Evolutionary conservation across 192 early-diverging fungal genomes (phyloP), one percentile per base, ranked within the genome.

Genomic region (Umbelopsis sp.): DNA sequence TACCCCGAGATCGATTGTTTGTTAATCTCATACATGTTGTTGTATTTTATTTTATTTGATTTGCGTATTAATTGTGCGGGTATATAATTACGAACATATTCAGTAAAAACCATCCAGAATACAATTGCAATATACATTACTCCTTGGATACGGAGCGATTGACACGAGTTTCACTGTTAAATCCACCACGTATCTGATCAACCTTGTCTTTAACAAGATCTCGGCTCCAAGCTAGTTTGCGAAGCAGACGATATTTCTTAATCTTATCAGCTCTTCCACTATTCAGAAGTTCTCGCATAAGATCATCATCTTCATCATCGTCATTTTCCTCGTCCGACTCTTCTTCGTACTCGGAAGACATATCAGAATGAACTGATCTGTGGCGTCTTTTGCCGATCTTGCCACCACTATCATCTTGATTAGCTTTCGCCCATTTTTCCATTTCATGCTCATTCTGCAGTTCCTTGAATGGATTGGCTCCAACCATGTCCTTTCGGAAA

Each of bases 401-500:
- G 20, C 38, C 26, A 25, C 0, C 70, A 31, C 62, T 41, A 11
- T 45, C 34, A 14, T 53, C 62, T 0, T 50, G 36, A 20, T 62
- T 62, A 17, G 31, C 36, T 17, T 59, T 47, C 43, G 52, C 66
- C 75, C 66, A 76, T 49, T 68, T 25, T n/a, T 68, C 70, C 12
- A 66, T 52, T 22, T 71, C 66, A 14, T n/a, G 45, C 17, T 62
- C 50, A 38, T 43, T 31, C n/a, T 53, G 45, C 16, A 66, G 45
- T 24, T 76, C 65, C 14, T 70, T 47, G 66, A 76, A 76, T 12
- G 65, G 65, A 50, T 76, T 62, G 4, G 66, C 70, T 43, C 75
- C 75, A 22, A 76, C 50, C 66, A 76, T 76, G 59, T 76, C 75
- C 38, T 36, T 59, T 1, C 25, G 66, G 32, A 66, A 76, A 0